These are phyloP conservation scores for Solanum neorickii DNA, from an alignment of 257 asterid genomes.

Conservation along the genomic window DNA sequence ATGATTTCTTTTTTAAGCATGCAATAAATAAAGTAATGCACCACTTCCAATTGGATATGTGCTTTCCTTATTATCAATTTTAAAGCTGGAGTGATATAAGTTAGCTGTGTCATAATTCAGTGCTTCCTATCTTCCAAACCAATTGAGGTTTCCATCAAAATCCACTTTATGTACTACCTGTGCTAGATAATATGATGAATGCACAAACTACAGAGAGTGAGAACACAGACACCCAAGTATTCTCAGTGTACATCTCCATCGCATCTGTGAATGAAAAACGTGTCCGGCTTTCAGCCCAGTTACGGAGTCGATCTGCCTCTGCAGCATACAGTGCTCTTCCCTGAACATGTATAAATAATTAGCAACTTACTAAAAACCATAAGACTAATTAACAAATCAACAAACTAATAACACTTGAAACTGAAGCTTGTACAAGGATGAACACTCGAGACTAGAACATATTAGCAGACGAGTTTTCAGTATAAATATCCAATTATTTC, in stretches of 20 bases:
- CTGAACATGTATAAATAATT: slow-evolving; percentile 17
- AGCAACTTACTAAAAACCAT: neutral
- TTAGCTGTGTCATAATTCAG: neutral
- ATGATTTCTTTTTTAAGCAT: neutral
- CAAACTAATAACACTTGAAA: neutral
- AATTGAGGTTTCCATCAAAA: neutral
- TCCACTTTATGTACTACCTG: slow-evolving; percentile 49
- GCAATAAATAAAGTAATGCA: neutral
- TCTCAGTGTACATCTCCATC: slow-evolving; percentile 93
- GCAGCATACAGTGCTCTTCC: slow-evolving; percentile 76
- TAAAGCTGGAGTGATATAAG: neutral
- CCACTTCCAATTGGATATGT: neutral
- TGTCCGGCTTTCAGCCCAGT: slow-evolving; percentile 97
- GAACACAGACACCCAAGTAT: slow-evolving; percentile 90
- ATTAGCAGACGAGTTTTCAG: neutral
- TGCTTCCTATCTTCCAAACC: neutral
- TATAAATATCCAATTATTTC: neutral
- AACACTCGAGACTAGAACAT: neutral
- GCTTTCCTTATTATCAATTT: neutral
- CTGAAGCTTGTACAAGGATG: neutral
- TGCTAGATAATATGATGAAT: slow-evolving; percentile 83
- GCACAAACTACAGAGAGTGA: slow-evolving; percentile 95
- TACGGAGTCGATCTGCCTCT: slow-evolving; percentile 91
- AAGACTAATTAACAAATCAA: neutral
- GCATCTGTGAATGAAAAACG: slow-evolving; percentile 92